These are phyloP conservation scores for Pseudogymnoascus verrucosus DNA, from an alignment of 2,329 filamentous ascomycete genomes.

Conservation along the genomic window DNA sequence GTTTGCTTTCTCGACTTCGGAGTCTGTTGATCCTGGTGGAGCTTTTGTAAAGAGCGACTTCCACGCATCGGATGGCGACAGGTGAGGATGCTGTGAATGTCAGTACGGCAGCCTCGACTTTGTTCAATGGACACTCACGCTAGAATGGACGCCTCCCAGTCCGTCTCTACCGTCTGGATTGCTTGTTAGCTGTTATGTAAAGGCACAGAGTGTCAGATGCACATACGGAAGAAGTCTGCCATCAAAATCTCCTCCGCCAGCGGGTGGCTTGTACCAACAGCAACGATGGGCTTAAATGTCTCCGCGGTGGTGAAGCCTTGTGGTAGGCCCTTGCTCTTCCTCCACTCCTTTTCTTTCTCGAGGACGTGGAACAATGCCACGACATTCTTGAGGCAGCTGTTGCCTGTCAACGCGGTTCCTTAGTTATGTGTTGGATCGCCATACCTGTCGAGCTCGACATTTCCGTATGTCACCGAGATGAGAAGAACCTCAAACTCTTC, in stretches of 20 bases:
- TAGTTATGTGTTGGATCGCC: slow-evolving; percentile 14
- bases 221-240: slow-evolving; percentile 81
- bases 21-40: slow-evolving; percentile 39
- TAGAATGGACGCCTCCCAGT: slow-evolving; percentile 64
- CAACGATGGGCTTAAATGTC: slow-evolving; percentile 70
- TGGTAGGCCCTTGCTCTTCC: slow-evolving; percentile 56
- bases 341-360: slow-evolving; percentile 81
- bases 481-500: slow-evolving; percentile 82
- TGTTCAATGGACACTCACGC: slow-evolving; percentile 29
- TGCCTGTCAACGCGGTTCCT: slow-evolving; percentile 6
- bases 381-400: slow-evolving; percentile 76
- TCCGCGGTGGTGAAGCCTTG: slow-evolving; percentile 68
- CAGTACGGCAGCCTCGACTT: slow-evolving; percentile 13
- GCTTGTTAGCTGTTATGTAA: slow-evolving; percentile 12
- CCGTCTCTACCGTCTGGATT: slow-evolving; percentile 64
- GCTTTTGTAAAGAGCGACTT: slow-evolving; percentile 53
- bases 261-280: slow-evolving; percentile 78
- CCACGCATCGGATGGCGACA: slow-evolving; percentile 69
- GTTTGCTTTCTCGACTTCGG: slow-evolving; percentile 27
- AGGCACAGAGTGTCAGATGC: not conserved
- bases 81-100: slow-evolving; percentile 54
- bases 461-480: slow-evolving; percentile 88
- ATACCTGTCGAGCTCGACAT: slow-evolving; percentile 77
- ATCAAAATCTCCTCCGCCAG: slow-evolving; percentile 74
- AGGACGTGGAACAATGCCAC: slow-evolving; percentile 88